Evolutionary conservation across 2,329 filamentous ascomycete species (phyloP).

Genomic region (Colletotrichum zoysiae): DNA sequence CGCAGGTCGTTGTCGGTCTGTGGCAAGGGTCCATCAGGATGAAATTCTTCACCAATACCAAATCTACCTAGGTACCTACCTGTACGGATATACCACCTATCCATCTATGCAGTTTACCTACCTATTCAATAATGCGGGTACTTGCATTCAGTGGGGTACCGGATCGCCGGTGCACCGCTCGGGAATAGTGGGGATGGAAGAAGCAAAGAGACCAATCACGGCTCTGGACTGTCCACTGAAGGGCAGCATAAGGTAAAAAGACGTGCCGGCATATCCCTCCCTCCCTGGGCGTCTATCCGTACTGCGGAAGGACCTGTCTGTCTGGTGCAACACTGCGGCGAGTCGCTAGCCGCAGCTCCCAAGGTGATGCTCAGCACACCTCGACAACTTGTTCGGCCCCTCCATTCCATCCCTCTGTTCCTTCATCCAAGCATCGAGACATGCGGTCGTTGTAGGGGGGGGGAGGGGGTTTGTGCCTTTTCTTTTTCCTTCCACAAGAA

Average conservation of each 20-base stretch:
- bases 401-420: not conserved
- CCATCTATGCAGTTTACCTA: not conserved
- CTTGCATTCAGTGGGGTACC: slow-evolving; percentile 4
- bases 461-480: too few species aligned
- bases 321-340: not conserved
- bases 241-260: slow-evolving; percentile 5
- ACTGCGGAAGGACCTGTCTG: not conserved
- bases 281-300: not conserved
- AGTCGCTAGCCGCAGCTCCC: not conserved
- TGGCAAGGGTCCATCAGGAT: slow-evolving; percentile 5
- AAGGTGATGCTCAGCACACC: not conserved
- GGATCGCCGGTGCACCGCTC: not conserved
- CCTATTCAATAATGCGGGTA: not conserved
- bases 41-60: slow-evolving; percentile 14
- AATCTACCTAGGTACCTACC: not conserved
- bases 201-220: not conserved
- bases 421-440: slow-evolving; percentile 11
- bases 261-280: not conserved
- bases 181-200: not conserved
- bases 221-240: slow-evolving; percentile 3
- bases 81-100: too few species aligned
- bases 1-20: not conserved
- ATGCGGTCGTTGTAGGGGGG: not conserved
- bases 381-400: not conserved
- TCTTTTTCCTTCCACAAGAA: not conserved